Base-by-base conservation (phyloP, 345 rosid species). In the Mangifera indica region DNA sequence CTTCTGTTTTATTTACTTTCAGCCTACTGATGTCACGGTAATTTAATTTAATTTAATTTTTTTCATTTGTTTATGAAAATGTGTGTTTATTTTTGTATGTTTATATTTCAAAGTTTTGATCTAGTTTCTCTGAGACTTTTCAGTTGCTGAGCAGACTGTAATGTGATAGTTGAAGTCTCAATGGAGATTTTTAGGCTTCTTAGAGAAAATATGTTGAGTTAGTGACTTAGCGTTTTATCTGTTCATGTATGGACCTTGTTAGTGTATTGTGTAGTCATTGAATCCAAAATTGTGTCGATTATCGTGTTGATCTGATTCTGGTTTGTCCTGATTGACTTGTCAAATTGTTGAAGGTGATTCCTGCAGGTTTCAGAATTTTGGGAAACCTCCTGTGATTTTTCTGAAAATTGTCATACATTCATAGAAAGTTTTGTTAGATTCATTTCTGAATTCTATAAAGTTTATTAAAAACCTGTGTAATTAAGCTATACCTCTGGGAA, bases 1-100 rank as follows among this genome's bases (percentile, higher is more conserved):
- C 74, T 77, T 40, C 66, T 77, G 92, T 3, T 95, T 92, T 89
- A 89, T 92, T 77, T 92, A 86, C 82, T 71, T 84, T 74, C 93
- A 81, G 75, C 91, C 98, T 40, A 66, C 67, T 77, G 89, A 89
- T 60, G 98, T 95, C 14, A 85, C 90, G 97, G 99, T 85, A 34
- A 49, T 63, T n/a, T 60, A 25, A 48, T 63, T 44, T n/a, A n/a
- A n/a, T n/a, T 52, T 51, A 56, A 13, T 1, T 29, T 29, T 29
- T 29, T 29, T 29, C n/a, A 29, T 52, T 22, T 32, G 10, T 74
- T 15, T 42, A 7, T 51, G n/a, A 9, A 14, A 10, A 17, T 45
- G 46, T 48, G 4, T 46, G 67, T 58, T 69, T 49, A 29, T 34
- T 57, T 26, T 8, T 42, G 13, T 32, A 54, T 22, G 52, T 64